Percentiles rank a stretch among this genome's conserved stretches.
phyloP scores from a whole-genome alignment of 345 rosid species.

The Erodium maritimum region DNA sequence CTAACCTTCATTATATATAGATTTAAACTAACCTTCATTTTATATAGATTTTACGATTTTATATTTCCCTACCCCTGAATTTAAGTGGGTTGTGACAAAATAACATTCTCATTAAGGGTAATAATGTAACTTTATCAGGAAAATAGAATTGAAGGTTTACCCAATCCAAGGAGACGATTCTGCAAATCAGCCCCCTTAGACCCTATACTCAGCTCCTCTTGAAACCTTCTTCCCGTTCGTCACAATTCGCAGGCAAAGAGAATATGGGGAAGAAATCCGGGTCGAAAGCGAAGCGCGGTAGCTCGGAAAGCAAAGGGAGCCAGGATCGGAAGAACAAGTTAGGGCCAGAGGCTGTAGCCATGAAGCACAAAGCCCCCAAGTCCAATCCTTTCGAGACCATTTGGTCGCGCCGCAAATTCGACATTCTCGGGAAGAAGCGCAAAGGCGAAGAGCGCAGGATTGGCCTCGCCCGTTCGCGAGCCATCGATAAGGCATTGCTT shows the following conservation, averaged over 20 bases:
- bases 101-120: too few species aligned
- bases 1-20: too few species aligned
- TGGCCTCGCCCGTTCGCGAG: slow-evolving; percentile 54
- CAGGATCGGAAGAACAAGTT: slow-evolving; percentile 25
- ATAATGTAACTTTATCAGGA: too few species aligned
- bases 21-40: too few species aligned
- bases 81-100: too few species aligned
- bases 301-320: slow-evolving; percentile 24
- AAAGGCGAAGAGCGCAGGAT: slow-evolving; percentile 75
- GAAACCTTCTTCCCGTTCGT: slow-evolving; percentile 6
- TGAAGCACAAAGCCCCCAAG: slow-evolving; percentile 41
- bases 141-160: too few species aligned
- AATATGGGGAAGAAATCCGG: slow-evolving; percentile 20
- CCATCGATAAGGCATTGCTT: slow-evolving; percentile 44
- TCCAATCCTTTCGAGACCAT: slow-evolving; percentile 71
- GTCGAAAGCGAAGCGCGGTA: neutral
- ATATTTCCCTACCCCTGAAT: too few species aligned
- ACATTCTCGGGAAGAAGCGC: slow-evolving; percentile 74
- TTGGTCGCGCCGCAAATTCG: slow-evolving; percentile 82
- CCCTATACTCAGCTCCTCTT: too few species aligned
- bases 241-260: neutral
- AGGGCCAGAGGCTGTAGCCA: slow-evolving; percentile 48
- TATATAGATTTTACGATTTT: too few species aligned
- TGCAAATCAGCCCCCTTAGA: too few species aligned
- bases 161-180: too few species aligned